Conservation (phyloP, 208 protist genomes). For the Trypanosomatidae sp. region DNA sequence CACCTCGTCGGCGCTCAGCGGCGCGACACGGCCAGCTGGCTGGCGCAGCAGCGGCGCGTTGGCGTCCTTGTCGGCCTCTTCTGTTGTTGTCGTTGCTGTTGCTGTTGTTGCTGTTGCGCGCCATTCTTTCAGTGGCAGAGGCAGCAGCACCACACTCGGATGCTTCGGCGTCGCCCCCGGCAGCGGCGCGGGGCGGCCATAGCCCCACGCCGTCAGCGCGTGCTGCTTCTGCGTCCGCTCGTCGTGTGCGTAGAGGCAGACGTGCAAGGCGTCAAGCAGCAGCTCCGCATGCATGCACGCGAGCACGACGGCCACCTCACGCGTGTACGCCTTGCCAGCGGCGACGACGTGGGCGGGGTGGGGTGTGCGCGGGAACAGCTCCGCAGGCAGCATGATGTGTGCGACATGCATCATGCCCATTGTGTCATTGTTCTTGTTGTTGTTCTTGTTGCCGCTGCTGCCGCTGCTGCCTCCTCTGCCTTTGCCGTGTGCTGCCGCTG, state of each 20-base stretch:
- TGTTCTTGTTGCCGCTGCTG: too few species aligned
- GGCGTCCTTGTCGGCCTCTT: too few species aligned
- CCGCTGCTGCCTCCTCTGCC: too few species aligned
- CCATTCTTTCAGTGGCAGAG: slow-evolving; percentile 48
- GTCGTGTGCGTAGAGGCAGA: slow-evolving; percentile 52
- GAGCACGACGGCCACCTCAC: slow-evolving; percentile 36
- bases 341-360: too few species aligned
- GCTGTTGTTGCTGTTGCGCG: slow-evolving; percentile 6
- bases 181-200: slow-evolving; percentile 57
- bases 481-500: neutral
- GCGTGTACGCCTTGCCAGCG: slow-evolving; percentile 43
- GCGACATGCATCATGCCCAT: too few species aligned
- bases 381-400: too few species aligned
- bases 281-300: slow-evolving; percentile 86
- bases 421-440: too few species aligned
- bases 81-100: too few species aligned
- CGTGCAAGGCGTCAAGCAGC: slow-evolving; percentile 47
- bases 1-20: slow-evolving; percentile 47
- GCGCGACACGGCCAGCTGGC: slow-evolving; percentile 15
- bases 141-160: slow-evolving; percentile 29
- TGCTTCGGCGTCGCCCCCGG: slow-evolving; percentile 21
- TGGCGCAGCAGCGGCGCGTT: neutral
- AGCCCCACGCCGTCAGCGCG: slow-evolving; percentile 57
- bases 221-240: slow-evolving; percentile 41
- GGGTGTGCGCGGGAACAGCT: too few species aligned